These are phyloP conservation scores for Aspergillus pseudotamarii DNA, from an alignment of 2,329 filamentous ascomycete genomes.

Conservation along the genomic window DNA sequence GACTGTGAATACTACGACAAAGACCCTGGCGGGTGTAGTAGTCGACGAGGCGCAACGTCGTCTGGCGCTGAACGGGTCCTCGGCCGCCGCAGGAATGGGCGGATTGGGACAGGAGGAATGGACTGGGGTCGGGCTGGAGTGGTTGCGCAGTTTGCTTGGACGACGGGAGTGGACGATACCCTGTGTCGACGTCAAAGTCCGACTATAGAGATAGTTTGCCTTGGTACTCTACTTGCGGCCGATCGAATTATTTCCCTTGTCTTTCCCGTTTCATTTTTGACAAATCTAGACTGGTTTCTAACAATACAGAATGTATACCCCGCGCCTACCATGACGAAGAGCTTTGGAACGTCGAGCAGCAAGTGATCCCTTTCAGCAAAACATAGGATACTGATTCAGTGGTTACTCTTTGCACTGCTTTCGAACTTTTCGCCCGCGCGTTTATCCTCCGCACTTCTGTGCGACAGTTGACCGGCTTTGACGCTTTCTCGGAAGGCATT, in stretches of 20 bases:
- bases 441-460: not conserved
- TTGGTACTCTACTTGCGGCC: not conserved
- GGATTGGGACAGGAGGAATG: conserved; percentile 60
- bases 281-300: not conserved
- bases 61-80: conserved; percentile 26
- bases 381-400: not conserved
- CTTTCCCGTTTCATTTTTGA: not conserved
- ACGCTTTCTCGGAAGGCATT: not conserved
- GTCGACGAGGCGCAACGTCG: conserved; percentile 60
- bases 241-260: not conserved
- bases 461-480: not conserved
- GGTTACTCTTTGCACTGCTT: not conserved
- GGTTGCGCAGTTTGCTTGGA: conserved; percentile 79
- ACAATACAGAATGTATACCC: not conserved
- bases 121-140: conserved; percentile 80
- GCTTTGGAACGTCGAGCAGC: not conserved
- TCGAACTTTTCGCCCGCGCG: not conserved
- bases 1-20: conserved; percentile 69
- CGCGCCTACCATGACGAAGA: not conserved
- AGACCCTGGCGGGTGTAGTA: conserved; percentile 67
- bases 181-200: conserved; percentile 84
- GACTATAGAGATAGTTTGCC: conserved; percentile 56
- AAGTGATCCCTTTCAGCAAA: not conserved
- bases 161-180: conserved; percentile 87
- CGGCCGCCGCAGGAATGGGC: conserved; percentile 23